Evolutionary conservation across 768 basidiomycete genomes (phyloP).

Genomic region (Leccinellum albellum): DNA sequence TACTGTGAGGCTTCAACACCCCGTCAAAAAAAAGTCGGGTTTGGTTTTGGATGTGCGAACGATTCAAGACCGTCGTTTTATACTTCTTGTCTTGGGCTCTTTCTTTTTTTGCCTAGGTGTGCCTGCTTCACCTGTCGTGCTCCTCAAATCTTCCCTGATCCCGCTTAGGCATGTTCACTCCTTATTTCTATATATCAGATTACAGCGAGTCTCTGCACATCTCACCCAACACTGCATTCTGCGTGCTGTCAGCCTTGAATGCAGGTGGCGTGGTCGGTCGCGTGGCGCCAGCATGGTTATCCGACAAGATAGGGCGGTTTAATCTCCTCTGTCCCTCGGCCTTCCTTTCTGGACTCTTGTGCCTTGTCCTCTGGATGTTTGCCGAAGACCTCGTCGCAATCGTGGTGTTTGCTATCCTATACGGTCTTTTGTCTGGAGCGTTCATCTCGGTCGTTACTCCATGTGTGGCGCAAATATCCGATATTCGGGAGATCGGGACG

Average conservation of each 20-base stretch:
- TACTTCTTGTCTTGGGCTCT: constrained; percentile 51
- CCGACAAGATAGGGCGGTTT: constrained; percentile 63
- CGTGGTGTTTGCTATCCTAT: constrained; percentile 50
- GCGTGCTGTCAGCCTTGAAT: constrained; percentile 64
- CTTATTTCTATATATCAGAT: constrained; percentile 66
- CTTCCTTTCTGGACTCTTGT: constrained; percentile 58
- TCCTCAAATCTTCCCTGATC: neutral
- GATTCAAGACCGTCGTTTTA: constrained; percentile 49
- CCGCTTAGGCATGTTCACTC: constrained; percentile 60
- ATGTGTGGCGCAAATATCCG: constrained; percentile 64
- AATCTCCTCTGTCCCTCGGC: constrained; percentile 64
- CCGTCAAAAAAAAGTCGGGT: constrained; percentile 13
- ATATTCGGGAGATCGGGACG: constrained; percentile 53
- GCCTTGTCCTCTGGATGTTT: constrained; percentile 56
- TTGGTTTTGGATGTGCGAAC: constrained; percentile 23
- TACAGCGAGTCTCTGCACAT: constrained; percentile 46
- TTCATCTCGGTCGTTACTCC: constrained; percentile 67
- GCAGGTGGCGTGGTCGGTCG: constrained; percentile 65
- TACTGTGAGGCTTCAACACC: constrained; percentile 39
- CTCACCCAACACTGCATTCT: constrained; percentile 41
- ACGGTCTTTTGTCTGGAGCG: constrained; percentile 65
- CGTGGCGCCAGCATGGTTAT: constrained; percentile 57
- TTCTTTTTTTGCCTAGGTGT: constrained; percentile 59
- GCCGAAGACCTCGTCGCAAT: constrained; percentile 38
- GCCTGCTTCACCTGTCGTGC: constrained; percentile 16